Base-by-base conservation (phyloP, 2,329 filamentous ascomycete genomes). In the Thermoascus crustaceus region DNA sequence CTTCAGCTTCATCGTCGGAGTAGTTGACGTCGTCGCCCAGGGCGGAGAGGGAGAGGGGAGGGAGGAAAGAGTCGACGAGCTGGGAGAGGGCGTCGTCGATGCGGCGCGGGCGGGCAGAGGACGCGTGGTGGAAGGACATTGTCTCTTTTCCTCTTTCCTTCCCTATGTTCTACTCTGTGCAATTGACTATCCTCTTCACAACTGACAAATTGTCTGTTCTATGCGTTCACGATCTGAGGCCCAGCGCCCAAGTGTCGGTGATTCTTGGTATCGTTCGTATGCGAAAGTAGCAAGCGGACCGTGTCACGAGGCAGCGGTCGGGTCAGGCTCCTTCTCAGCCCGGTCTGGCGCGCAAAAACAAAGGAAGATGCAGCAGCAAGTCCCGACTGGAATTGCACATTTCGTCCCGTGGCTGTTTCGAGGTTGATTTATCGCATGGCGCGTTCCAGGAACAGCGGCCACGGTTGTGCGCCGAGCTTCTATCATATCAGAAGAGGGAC, bases 41-140 rank as follows among this genome's bases (percentile, higher is more conserved):
- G 19, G 48, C 48, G 24, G 52, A 43, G 14, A 52, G 45, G n/a
- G 58, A 48, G 22, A 60, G 46, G 14, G 58, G 52, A 17, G 61
- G 62, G 26, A 60, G 50, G 25, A 66, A 49, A 30, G 59, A 62
- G 31, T 64, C 62, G 48, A 66, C 52, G 16, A 66, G 54, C 45
- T 65, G 62, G 37, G 57, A 60, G 40, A 66, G 53, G 23, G 62
- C 62, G 41, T 66, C 62, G 34, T 66, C 62, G 40, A 65, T 56
- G 41, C 62, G 62, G 41, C 61, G 61, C 32, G 56, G 54, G 40
- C 61, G 61, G 36, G 53, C 42, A 34, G 46, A 35, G 9, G 54
- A n/a, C n/a, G n/a, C 41, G 20, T 55, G 54, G 34, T 55, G 53
- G 35, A 52, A 44, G 21, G 60, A 53, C 49, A 55, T 56, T 34